A percentile compares a stretch with the other conserved stretches of the same genome.
Evolutionary conservation across 2,329 filamentous ascomycete genomes (phyloP).

Genomic region (Pseudogymnoascus sp.): DNA sequence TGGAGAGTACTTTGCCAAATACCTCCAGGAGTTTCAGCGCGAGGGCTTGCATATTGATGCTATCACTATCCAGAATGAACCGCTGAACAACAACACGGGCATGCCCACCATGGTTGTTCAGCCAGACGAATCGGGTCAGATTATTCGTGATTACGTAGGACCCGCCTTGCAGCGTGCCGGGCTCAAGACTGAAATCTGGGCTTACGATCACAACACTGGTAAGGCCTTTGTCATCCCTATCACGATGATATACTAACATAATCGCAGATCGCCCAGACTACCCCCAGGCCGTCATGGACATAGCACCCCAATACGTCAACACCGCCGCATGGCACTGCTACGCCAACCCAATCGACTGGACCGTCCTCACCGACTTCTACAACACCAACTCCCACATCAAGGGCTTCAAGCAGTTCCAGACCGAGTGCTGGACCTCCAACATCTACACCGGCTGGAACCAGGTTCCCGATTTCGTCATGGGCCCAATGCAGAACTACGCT

Average conservation of each 20-base stretch:
- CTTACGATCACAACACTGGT: conserved; percentile 27
- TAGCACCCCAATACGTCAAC: conserved; percentile 16
- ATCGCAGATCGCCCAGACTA: conserved; percentile 20
- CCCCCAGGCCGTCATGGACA: conserved; percentile 20
- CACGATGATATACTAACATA: background rate
- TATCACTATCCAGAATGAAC: conserved; percentile 39
- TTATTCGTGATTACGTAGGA: conserved; percentile 33
- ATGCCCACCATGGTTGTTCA: conserved; percentile 34
- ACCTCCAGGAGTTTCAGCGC: conserved; percentile 32
- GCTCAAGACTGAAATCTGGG: conserved; percentile 32
- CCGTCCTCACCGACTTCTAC: conserved; percentile 31
- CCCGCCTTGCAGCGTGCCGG: conserved; percentile 33
- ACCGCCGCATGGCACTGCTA: conserved; percentile 27
- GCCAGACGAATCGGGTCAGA: conserved; percentile 30
- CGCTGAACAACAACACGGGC: conserved; percentile 32
- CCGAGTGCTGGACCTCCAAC: conserved; percentile 40
- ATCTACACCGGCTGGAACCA: conserved; percentile 44
- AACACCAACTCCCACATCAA: conserved; percentile 27
- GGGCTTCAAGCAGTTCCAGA: conserved; percentile 38
- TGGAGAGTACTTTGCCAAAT: conserved; percentile 35
- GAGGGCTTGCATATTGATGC: conserved; percentile 32
- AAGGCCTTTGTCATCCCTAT: background rate
- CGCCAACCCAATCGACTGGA: conserved; percentile 19
- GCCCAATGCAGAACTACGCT: conserved; percentile 42
- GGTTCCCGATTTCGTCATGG: conserved; percentile 44